These are phyloP conservation scores for Platanthera guangdongensis DNA, from an alignment of 106 monocot genomes.

Conservation along the genomic window DNA sequence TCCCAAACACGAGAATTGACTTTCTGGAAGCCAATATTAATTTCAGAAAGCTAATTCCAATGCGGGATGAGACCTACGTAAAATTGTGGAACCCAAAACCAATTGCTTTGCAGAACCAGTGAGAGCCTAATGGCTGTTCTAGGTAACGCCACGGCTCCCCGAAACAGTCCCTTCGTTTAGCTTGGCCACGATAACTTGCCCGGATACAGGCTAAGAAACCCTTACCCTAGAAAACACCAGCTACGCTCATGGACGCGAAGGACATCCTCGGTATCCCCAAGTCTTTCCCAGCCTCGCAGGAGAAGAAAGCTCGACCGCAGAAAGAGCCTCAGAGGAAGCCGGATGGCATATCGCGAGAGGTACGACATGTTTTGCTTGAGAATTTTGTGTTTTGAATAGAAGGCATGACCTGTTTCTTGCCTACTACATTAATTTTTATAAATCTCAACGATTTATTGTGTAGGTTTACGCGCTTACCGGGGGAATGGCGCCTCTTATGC, in stretches of 20 bases:
- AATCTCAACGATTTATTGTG: not conserved
- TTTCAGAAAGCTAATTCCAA: too few species aligned
- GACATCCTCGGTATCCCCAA: constrained; percentile 94
- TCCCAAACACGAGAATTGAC: too few species aligned
- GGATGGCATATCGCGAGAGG: constrained; percentile 91
- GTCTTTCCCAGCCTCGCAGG: constrained; percentile 53
- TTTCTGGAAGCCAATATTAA: too few species aligned
- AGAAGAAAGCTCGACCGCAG: constrained; percentile 75
- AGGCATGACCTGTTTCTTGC: not conserved
- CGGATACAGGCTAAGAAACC: too few species aligned
- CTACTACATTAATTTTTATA: not conserved
- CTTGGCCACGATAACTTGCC: too few species aligned
- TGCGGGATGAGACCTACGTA: too few species aligned
- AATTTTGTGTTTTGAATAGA: not conserved
- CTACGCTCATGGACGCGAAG: constrained; percentile 76
- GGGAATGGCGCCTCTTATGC: constrained; percentile 79
- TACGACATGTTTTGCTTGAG: not conserved
- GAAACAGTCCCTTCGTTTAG: too few species aligned
- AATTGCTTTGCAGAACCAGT: too few species aligned
- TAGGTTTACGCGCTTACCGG: constrained; percentile 96
- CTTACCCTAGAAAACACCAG: constrained; percentile 18
- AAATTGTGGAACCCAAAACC: too few species aligned
- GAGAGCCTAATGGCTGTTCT: too few species aligned
- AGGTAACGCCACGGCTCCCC: too few species aligned
- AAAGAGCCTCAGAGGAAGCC: constrained; percentile 89